phyloP scores from a whole-genome alignment of 495 filamentous ascomycete species.

The Ascodesmis nigricans region DNA sequence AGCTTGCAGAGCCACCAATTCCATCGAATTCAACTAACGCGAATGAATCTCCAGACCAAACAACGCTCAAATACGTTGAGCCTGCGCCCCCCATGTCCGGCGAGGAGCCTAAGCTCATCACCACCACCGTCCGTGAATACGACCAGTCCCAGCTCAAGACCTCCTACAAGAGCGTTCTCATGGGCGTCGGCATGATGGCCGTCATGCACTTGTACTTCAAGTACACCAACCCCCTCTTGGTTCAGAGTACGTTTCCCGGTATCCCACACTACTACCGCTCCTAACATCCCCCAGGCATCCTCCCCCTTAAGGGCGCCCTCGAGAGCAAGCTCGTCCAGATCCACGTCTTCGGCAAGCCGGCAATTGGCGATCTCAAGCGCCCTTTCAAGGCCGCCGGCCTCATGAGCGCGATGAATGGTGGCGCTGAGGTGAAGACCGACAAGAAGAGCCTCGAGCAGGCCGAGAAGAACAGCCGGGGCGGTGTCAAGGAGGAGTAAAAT shows the following conservation, averaged over 20 bases:
- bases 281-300: slow-evolving; percentile 36
- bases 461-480: slow-evolving; percentile 65
- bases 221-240: slow-evolving; percentile 96
- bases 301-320: slow-evolving; percentile 84
- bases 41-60: slow-evolving; percentile 75
- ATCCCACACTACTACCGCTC: neutral
- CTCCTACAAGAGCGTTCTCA: slow-evolving; percentile 66
- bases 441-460: slow-evolving; percentile 85
- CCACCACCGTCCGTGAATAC: slow-evolving; percentile 86
- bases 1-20: slow-evolving; percentile 6
- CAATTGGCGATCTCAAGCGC: slow-evolving; percentile 72
- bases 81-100: slow-evolving; percentile 72
- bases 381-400: slow-evolving; percentile 82
- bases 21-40: no score
- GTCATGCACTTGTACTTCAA: slow-evolving; percentile 98
- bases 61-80: slow-evolving; percentile 97
- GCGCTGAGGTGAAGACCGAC: slow-evolving; percentile 63
- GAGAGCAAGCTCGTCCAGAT: slow-evolving; percentile 93
- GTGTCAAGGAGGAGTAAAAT: slow-evolving; percentile 73
- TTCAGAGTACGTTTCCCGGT: slow-evolving; percentile 39
- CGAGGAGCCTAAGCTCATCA: slow-evolving; percentile 85
- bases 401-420: slow-evolving; percentile 45
- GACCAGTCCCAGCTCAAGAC: slow-evolving; percentile 64
- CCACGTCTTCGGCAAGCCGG: slow-evolving; percentile 75
- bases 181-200: slow-evolving; percentile 92